Percentiles rank a stretch among this genome's conserved stretches.
Conservation (phyloP, 345 rosid species). For the Eucalyptus curtisii region DNA sequence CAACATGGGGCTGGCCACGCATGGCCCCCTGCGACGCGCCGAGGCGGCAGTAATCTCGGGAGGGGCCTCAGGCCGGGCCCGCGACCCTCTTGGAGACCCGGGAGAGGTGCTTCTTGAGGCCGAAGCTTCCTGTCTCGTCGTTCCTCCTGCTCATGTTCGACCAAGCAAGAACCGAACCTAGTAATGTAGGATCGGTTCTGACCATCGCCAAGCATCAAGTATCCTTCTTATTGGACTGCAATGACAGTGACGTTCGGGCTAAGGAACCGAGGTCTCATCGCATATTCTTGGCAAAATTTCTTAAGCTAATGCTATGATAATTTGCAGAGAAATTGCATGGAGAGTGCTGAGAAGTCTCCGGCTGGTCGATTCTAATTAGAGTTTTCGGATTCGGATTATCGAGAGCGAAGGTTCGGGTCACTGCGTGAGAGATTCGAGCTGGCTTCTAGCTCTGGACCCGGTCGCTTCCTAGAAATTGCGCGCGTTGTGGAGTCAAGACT, state of each 20-base stretch:
- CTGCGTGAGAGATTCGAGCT: background rate
- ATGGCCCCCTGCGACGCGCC: background rate
- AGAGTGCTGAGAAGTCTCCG: background rate
- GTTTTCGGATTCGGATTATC: background rate
- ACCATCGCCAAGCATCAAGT: background rate
- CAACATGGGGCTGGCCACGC: conserved; percentile 7
- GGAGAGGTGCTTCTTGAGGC: conserved; percentile 28
- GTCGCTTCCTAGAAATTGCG: background rate
- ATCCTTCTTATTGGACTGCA: background rate
- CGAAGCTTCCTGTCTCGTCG: conserved; percentile 35
- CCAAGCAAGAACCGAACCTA: background rate
- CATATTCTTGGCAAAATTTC: background rate
- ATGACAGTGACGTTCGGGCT: background rate
- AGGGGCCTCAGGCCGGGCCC: background rate
- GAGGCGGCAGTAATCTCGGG: background rate
- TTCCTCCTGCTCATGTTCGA: conserved; percentile 2
- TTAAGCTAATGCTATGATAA: background rate
- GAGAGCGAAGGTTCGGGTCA: background rate
- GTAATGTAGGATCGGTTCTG: background rate
- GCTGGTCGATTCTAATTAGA: background rate
- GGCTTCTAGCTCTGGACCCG: background rate
- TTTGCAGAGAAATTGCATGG: background rate
- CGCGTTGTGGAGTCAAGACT: background rate
- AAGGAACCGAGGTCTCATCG: background rate
- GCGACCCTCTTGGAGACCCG: conserved; percentile 35